These are phyloP conservation scores for Elsinoe necatrix DNA, from an alignment of 2,329 filamentous ascomycete species.

Conservation along the genomic window DNA sequence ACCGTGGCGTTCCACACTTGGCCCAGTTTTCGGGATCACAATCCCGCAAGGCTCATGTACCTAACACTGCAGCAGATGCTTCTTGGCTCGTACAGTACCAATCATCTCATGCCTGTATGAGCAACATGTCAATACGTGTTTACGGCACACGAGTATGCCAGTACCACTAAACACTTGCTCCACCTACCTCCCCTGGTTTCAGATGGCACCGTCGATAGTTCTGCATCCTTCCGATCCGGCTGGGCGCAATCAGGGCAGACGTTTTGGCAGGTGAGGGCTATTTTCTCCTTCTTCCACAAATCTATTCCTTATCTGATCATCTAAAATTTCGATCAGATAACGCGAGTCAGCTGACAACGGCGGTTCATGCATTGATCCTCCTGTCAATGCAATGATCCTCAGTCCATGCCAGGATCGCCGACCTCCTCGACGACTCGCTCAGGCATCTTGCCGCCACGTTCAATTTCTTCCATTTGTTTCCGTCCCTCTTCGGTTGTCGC, in stretches of 20 bases:
- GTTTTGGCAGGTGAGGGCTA: constrained; percentile 6
- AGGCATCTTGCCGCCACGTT: constrained; percentile 71
- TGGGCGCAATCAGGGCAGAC: constrained; percentile 1
- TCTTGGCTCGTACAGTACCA: neutral
- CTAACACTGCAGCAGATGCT: constrained; percentile 1
- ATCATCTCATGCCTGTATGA: neutral
- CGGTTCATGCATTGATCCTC: constrained; percentile 11
- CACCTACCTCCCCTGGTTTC: neutral
- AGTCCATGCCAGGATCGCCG: constrained; percentile 36
- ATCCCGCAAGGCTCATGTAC: constrained; percentile 7
- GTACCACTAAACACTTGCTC: neutral
- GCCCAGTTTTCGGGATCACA: constrained; percentile 4
- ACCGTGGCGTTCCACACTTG: constrained; percentile 4
- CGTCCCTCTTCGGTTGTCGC: constrained; percentile 48
- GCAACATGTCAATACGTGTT: neutral
- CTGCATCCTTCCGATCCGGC: neutral
- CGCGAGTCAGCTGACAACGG: neutral
- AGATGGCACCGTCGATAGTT: neutral
- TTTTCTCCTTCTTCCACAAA: constrained; percentile 9
- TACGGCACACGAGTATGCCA: neutral
- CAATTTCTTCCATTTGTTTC: constrained; percentile 31
- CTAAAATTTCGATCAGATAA: constrained; percentile 12
- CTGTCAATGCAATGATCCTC: constrained; percentile 1
- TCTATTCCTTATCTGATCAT: constrained; percentile 12
- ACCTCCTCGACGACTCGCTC: constrained; percentile 40